Base-by-base conservation (phyloP, 768 basidiomycete genomes). In the Daedaleopsis nitida region DNA sequence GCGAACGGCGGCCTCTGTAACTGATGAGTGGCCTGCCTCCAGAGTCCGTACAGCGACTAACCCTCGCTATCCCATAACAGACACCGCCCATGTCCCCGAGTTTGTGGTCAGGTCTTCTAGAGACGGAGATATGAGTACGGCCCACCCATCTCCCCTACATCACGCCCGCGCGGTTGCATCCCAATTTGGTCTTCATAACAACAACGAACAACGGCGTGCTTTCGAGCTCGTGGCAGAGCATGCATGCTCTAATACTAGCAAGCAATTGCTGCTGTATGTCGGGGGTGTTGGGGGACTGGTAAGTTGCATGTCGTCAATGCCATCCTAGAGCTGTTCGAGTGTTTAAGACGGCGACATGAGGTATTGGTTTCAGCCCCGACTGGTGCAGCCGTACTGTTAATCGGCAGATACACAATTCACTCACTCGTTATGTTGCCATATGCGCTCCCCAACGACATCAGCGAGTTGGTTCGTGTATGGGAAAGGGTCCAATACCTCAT, bases 331-430 rank as follows among this genome's bases (percentile, higher is more conserved):
- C 50, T 75, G 3, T 71, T 73, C 35, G 43, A 48, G 6, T 17
- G n/a, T 8, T 32, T 63, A 23, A 44, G 52, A 0, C 42, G 58
- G 11, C n/a, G 39, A 1, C 21, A 64, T 2, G 52, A 67, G 21
- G 42, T 74, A 5, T 43, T 65, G 2, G 52, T 68, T 1, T 58
- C 67, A 6, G 73, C 74, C 12, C 69, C 69, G 14, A 75, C 74
- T 5, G 74, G 75, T 1, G 70, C 65, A 27, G 71, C 74, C 0
- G 75, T 74, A 0, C 38, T 63, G 0, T 35, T 72, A 1, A 72
- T 76, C 3, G 66, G 57, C 0, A 73, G 74, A 0, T 66, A 65
- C 19, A 76, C 75, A 0, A 56, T 75, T 3, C 73, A 75, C 55
- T 63, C 72, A 0, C 57, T 76, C 2, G 62, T 64, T 0, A 53